Conservation (phyloP, 257 asterid genomes). For the Fraxinus cuspidata region DNA sequence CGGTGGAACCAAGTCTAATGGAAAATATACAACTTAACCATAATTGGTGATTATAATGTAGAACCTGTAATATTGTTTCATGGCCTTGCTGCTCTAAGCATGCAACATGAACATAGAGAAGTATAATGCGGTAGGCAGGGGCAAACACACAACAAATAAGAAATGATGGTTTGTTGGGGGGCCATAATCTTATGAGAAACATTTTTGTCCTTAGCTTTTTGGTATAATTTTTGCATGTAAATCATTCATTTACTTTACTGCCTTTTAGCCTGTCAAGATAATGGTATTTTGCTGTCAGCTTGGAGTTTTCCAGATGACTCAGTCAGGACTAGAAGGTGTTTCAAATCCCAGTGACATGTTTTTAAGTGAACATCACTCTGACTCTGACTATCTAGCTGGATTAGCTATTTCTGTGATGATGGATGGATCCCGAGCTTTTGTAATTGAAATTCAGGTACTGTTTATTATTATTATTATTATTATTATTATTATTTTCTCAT, state of each 20-base stretch:
- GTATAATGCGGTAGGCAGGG: conserved; percentile 1
- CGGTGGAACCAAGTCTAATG: background rate
- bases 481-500: background rate
- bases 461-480: background rate
- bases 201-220: conserved; percentile 10
- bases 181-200: conserved; percentile 19
- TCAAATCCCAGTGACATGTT: conserved; percentile 88
- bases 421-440: conserved; percentile 92
- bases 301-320: conserved; percentile 90
- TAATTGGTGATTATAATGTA: background rate
- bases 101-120: conserved; percentile 17
- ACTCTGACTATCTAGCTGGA: conserved; percentile 84
- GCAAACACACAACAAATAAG: conserved; percentile 15
- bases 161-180: background rate
- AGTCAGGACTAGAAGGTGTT: conserved; percentile 70
- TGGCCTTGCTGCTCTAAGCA: background rate
- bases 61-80: background rate
- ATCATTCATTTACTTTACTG: conserved; percentile 6
- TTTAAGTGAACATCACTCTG: conserved; percentile 72
- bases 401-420: conserved; percentile 81
- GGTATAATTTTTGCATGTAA: conserved; percentile 4
- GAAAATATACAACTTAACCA: background rate
- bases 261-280: conserved; percentile 21
- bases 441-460: conserved; percentile 80
- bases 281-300: conserved; percentile 55